Base-by-base conservation (phyloP, 345 rosid genomes). In the Gossypium longicalyx region DNA sequence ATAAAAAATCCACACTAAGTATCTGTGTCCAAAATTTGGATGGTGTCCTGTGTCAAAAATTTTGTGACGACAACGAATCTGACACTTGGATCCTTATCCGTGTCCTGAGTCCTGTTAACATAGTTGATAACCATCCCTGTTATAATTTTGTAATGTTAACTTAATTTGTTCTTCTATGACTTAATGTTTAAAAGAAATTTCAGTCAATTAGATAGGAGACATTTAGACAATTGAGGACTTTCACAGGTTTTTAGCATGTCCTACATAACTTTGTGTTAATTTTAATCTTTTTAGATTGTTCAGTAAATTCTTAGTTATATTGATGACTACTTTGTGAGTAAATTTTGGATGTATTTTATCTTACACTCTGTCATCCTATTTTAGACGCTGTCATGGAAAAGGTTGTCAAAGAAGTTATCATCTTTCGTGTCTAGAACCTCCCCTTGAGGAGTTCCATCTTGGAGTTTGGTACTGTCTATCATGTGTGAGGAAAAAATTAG, bases 341-440 rank as follows among this genome's bases (percentile, higher is more conserved):
- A 48, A 68, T 25, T 53, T 52, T 17, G 25, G 3, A 70, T n/a
- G 10, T 34, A 49, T 68, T 34, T 70, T 51, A 70, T 71, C 1
- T 71, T 6, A 75, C 61, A 52, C 57, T 49, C 44, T 15, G 20
- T 8, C 23, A 65, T 58, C 59, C 57, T 49, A 68, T 70, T 82
- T 76, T 76, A 86, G 93, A 82, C 75, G 77, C 75, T 89, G 93
- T 71, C 77, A 77, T 20, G 91, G 93, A 83, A 79, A 34, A 57
- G 86, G 83, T 8, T 89, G 93, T 75, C 73, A 74, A 65, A 80
- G 75, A 71, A 76, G 82, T 74, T 89, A 72, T 72, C 88, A 85
- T 79, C 82, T 82, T 68, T 82, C 80, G 61, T 89, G 91, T 80
- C 64, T 87, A 25, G 82, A 80, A 76, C 85, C 85, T 71, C 81